Evolutionary conservation across 2,329 filamentous ascomycete species (phyloP), one percentile per base, ranked within the genome.

Genomic region (Sphaerulina vaccinii): DNA sequence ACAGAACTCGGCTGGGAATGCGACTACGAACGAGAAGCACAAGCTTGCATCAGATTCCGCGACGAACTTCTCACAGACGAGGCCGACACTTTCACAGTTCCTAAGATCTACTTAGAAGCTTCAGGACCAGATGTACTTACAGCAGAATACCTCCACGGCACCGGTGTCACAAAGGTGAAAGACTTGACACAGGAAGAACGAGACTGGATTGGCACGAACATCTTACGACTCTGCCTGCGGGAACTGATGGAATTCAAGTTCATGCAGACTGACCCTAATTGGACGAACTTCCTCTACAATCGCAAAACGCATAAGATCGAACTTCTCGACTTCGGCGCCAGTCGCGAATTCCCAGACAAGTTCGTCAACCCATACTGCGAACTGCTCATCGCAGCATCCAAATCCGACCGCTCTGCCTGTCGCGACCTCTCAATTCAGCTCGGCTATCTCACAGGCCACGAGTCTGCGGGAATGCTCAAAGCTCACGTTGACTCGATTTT

Each of bases 211-310:
- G 93, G 93, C 47, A 93, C 90, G 0, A 88, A 97, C 65, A 88
- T 97, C 59, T 80, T 97, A 46, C 87, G 90, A 3, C 84, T 99
- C 9, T 97, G 90, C 68, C 80, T 97, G 33, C 86, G 91, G 52
- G 93, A 97, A 73, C 92, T 97, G 62, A 86, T 86, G 58, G 90
- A 96, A 71, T 97, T 96, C 81, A 85, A 80, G 55, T 97, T 95
- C 75, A 99, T 99, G 93, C 93, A 99, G 74, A 99, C 93, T 4
- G 93, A 99, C 68, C 93, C 93, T 35, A 99, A 99, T 76, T 99
- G 93, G 93, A 97, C 92, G 27, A 99, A 99, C 72, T 99, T 99
- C 71, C 79, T 97, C 16, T 99, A 90, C 77, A 93, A 97, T 63
- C 75, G 83, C 1, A 63, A 75, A 16, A 83, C 79, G 3, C 55